Conservation (phyloP, 2,329 filamentous ascomycete genomes). For the Plenodomus lindquistii region DNA sequence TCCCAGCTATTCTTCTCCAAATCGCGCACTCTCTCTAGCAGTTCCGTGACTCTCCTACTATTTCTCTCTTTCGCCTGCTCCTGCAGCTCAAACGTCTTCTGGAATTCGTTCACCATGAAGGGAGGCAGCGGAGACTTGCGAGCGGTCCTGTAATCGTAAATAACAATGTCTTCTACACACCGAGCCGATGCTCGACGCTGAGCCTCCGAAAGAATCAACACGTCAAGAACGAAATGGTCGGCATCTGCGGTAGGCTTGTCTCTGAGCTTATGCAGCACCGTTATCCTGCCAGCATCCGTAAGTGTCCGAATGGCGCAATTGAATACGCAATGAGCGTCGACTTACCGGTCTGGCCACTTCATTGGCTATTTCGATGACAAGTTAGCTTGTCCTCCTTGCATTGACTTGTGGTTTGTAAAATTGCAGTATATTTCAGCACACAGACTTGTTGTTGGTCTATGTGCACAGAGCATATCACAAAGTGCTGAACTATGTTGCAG, state of each 20-base stretch:
- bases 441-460: too few relatives aligned
- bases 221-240: constrained; percentile 63
- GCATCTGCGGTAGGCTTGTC: constrained; percentile 53
- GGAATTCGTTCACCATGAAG: constrained; percentile 66
- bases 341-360: constrained; percentile 70
- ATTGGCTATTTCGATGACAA: constrained; percentile 61
- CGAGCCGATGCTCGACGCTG: constrained; percentile 74
- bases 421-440: neutral
- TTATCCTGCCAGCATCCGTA: constrained; percentile 56
- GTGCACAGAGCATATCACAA: neutral
- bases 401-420: neutral
- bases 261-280: constrained; percentile 78
- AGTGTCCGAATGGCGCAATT: neutral
- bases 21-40: constrained; percentile 53
- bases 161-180: constrained; percentile 75
- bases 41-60: constrained; percentile 56
- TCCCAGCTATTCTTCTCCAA: constrained; percentile 79
- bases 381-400: constrained; percentile 6
- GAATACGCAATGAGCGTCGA: neutral
- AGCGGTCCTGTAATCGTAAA: constrained; percentile 71
- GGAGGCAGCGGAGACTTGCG: constrained; percentile 61
- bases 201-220: constrained; percentile 72
- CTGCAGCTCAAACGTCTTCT: constrained; percentile 63
- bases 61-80: constrained; percentile 60
- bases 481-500: neutral